Evolutionary conservation across 2,329 filamentous ascomycete genomes (phyloP).

Genomic region (Diaporthe sp.): DNA sequence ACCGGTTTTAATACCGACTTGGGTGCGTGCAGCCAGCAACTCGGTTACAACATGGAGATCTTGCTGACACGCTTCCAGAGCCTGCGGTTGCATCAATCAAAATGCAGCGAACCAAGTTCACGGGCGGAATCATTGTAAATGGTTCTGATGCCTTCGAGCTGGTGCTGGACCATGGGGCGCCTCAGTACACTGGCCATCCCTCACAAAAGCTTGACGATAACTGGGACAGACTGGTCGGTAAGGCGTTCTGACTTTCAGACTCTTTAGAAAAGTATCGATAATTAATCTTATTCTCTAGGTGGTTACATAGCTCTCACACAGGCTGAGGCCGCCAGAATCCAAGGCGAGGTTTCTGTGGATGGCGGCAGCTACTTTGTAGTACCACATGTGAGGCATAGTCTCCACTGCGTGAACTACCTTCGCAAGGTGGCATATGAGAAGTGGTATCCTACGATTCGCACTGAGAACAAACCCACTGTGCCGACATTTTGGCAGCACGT

Average conservation of each 20-base stretch:
- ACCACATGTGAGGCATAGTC: neutral
- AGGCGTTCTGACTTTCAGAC: neutral
- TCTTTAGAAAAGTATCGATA: neutral
- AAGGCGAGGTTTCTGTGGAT: neutral
- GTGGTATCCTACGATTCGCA: neutral
- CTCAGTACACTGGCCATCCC: neutral
- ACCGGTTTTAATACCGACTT: neutral
- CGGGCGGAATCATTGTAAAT: neutral
- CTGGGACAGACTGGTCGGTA: neutral
- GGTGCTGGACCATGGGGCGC: neutral
- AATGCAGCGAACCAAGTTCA: neutral
- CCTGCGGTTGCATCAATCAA: neutral
- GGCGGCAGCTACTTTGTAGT: conserved; percentile 3
- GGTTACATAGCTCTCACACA: neutral
- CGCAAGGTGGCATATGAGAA: conserved; percentile 1
- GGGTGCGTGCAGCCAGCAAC: neutral
- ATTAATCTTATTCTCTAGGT: neutral
- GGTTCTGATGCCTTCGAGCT: neutral
- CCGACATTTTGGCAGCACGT: conserved; percentile 2
- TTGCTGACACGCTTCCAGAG: neutral
- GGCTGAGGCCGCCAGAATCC: neutral
- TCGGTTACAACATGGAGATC: neutral
- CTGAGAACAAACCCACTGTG: neutral
- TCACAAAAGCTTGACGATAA: neutral
- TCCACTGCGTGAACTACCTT: neutral